A percentile compares a stretch with the other conserved stretches of the same genome.
Conservation (phyloP, 208 protist species). For the Wallacemonas collosoma region DNA sequence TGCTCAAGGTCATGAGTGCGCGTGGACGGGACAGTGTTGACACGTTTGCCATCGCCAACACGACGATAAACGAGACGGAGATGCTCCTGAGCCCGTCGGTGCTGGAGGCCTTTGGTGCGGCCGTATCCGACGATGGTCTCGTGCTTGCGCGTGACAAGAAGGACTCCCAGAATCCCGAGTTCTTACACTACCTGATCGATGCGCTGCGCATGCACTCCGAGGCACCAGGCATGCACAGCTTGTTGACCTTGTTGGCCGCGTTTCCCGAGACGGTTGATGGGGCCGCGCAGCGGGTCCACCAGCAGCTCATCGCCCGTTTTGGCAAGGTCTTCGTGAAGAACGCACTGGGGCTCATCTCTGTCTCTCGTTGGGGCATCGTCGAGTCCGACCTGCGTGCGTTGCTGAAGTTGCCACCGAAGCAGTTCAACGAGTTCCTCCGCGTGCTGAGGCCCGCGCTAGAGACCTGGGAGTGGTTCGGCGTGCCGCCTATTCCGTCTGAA, state of each 20-base stretch:
- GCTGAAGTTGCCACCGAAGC: constrained; percentile 40
- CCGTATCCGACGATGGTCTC: constrained; percentile 72
- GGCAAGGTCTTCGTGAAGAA: constrained; percentile 42
- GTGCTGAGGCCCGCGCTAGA: constrained; percentile 64
- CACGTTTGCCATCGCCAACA: constrained; percentile 41
- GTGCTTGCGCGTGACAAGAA: constrained; percentile 53
- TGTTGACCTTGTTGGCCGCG: constrained; percentile 35
- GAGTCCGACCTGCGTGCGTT: constrained; percentile 60
- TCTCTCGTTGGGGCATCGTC: constrained; percentile 68
- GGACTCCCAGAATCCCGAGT: constrained; percentile 55
- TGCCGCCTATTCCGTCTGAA: constrained; percentile 5
- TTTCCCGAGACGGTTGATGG: constrained; percentile 65
- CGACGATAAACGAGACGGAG: constrained; percentile 73
- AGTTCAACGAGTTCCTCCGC: constrained; percentile 76
- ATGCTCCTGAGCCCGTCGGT: constrained; percentile 50
- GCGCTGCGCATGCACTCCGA: constrained; percentile 53
- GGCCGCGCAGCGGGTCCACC: constrained; percentile 49
- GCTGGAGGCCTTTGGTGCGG: constrained; percentile 44
- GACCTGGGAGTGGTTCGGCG: constrained; percentile 1
- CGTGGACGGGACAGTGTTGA: constrained; percentile 70
- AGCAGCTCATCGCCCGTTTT: constrained; percentile 42
- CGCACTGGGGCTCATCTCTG: constrained; percentile 55
- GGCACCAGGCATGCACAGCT: constrained; percentile 49
- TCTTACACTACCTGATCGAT: constrained; percentile 66
- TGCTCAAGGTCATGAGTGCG: constrained; percentile 20